Base-by-base conservation (phyloP, 257 asterid genomes). In the Nicotiana benthamiana region DNA sequence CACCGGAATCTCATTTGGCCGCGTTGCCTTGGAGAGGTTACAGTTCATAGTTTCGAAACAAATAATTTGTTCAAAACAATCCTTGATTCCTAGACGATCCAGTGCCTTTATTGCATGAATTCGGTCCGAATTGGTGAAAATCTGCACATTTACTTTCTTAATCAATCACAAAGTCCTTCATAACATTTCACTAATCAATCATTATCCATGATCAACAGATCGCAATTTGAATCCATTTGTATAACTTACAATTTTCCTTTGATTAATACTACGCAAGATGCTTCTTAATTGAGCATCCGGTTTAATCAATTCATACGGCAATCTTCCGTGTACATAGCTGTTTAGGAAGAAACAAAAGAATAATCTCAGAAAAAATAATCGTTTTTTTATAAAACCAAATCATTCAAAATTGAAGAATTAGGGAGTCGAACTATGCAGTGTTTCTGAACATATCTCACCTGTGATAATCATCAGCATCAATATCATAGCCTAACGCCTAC, bases 11-110 rank as follows among this genome's bases (percentile, higher is more conserved):
- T 93, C 97, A 1, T 86, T 88, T 1, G 94, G 86, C 30, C 90
- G 78, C 5, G 83, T 72, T 1, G 92, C 75, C 46, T 77, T 81
- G 30, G 82, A 83, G 77, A 93, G 72, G 52, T 92, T 83, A 3
- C 94, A 92, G 51, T 94, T 94, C 93, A 94, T 93, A 12, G 97
- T 94, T 81, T 94, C 98, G 86, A 94, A 94, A 83, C 97, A 93
- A 16, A 93, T 88, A 20, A 94, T 88, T 56, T 83, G 83, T 68
- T 94, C 97, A 86, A 94, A 94, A 77, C 95, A 93, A 53, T 94
- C 97, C 27, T 74, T 77, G 67, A 94, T 87, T 63, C 95, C 97
- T 1, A 94, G 87, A 5, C 96, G 93, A 84, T 89, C 94, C 61
- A 94, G 83, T 3, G 87, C 96, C 67, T 88, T 93, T 68, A 83